Evolutionary conservation across 768 basidiomycete genomes (phyloP), one percentile per base, ranked within the genome.

Genomic region (Tulasnella sp.): DNA sequence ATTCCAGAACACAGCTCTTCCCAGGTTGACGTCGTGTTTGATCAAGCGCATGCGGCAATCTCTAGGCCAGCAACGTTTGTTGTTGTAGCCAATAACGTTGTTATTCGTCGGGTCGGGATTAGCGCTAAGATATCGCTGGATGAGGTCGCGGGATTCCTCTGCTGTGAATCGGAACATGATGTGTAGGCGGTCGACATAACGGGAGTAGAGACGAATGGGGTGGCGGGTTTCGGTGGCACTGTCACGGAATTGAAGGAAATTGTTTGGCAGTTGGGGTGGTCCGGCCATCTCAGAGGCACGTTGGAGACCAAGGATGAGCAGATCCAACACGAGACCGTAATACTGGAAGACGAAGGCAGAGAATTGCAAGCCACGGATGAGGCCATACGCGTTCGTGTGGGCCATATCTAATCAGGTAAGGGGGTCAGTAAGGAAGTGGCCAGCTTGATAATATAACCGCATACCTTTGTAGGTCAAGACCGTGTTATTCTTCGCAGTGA

Each of bases 341-440:
- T 95, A 96, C 86, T 99, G 98, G 92, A 99, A 99, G 82, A 99
- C 95, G 84, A 99, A 99, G 48, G 94, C 93, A 5, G 96, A 98
- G 88, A 99, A 99, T 83, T 99, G 98, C 18, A 99, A 89, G 79
- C 98, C 98, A 80, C 98, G 93, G 80, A 99, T 99, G 79, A 99
- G 88, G 83, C 98, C 98, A 80, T 94, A 99, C 0, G 94, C 96
- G 81, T 99, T 99, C 74, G 95, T 95, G 83, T 99, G 97, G 0
- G 95, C 95, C 97, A 99, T 99, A 81, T 99, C 91, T 83, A 70
- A 29, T 29, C 44, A 29, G 32, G 26, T 6, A 39, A 11, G 61
- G 11, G 26, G 15, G 15, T 44, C 44, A 37, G 29, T 32, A 5
- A 71, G 11, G 9, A 32, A n/a, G 29, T 13, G 35, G 15, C 26